Evolutionary conservation across 2,329 filamentous ascomycete species (phyloP).

Genomic region (Diaporthe destruens): DNA sequence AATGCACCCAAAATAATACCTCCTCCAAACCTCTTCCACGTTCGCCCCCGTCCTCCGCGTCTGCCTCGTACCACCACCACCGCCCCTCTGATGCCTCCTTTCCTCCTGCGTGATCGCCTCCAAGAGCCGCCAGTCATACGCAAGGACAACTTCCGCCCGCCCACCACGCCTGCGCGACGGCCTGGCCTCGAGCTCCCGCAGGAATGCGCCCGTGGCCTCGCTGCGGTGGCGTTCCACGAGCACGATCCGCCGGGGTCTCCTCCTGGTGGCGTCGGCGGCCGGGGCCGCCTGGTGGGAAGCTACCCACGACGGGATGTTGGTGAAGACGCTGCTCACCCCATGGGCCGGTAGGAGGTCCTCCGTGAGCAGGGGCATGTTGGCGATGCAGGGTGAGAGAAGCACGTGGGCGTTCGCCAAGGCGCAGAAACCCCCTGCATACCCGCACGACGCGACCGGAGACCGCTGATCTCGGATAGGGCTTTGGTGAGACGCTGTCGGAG

Average conservation of each 20-base stretch:
- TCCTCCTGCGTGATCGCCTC: conserved; percentile 49
- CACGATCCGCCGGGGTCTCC: conserved; percentile 47
- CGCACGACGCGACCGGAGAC: conserved; percentile 47
- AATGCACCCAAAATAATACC: conserved; percentile 46
- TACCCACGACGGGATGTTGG: conserved; percentile 45
- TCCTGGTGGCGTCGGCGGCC: neutral
- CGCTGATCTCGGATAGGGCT: neutral
- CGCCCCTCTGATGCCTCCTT: conserved; percentile 45
- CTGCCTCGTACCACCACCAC: conserved; percentile 36
- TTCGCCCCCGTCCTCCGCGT: conserved; percentile 26
- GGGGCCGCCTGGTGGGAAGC: conserved; percentile 2
- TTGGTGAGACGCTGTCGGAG: conserved; percentile 42
- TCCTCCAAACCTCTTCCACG: conserved; percentile 46
- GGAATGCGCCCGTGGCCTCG: conserved; percentile 48
- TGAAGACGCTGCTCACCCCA: conserved; percentile 53
- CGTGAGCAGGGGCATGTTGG: conserved; percentile 52
- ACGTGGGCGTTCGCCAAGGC: conserved; percentile 53
- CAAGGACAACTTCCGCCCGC: conserved; percentile 48
- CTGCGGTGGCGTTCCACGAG: conserved; percentile 51
- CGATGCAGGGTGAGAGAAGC: conserved; percentile 58
- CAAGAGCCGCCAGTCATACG: conserved; percentile 56
- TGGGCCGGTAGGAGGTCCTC: conserved; percentile 57
- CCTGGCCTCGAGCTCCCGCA: conserved; percentile 46
- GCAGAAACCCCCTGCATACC: conserved; percentile 52
- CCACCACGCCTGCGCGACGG: conserved; percentile 45